Evolutionary conservation across 306 rosid species (phyloP), one percentile per base, ranked within the genome.

Genomic region (Quercus parvula): DNA sequence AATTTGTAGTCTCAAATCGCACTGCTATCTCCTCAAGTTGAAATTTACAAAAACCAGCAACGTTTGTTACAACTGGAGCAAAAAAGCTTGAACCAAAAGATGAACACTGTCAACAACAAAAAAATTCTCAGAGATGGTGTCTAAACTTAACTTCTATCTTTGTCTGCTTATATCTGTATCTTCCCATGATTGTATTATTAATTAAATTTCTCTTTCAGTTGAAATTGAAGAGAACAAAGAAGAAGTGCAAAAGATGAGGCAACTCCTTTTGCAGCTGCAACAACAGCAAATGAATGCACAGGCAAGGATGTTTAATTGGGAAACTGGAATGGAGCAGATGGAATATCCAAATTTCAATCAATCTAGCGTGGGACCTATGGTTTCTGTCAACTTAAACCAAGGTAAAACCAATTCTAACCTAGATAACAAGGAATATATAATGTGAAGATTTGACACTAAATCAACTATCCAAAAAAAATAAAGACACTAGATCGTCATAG

Each of bases 171-270:
- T 52, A 33, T 71, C 0, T 74, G 20, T 35, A 22, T 38, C 30
- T 70, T 70, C 12, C 4, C 17, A 12, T 27, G 7, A 35, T 63
- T 33, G 24, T 33, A 15, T 66, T 22, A 31, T 67, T 35, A 33
- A 31, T 18, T 20, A 10, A 18, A 7, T 6, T 9, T 24, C 6
- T 46, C 22, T 20, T 5, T 44, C 77, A 91, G 96, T 46, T 75
- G 82, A 82, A 67, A 75, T 84, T n/a, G 91, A 83, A 71, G 82
- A 72, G 80, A 89, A 79, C 69, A 86, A 24, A 80, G 82, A 77
- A 0, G 92, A 91, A 80, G 72, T 79, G 74, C 33, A 19, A 2
- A 86, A 81, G 78, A 57, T 86, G 70, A 77, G 73, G 59, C 72
- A 75, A 71, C 69, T 41, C 12, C 46, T 41, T 41, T 8, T 90